A percentile compares a stretch with the other conserved stretches of the same genome.
Evolutionary conservation across 2,329 filamentous ascomycete species (phyloP).

Genomic region (Penicillium vulpinum): DNA sequence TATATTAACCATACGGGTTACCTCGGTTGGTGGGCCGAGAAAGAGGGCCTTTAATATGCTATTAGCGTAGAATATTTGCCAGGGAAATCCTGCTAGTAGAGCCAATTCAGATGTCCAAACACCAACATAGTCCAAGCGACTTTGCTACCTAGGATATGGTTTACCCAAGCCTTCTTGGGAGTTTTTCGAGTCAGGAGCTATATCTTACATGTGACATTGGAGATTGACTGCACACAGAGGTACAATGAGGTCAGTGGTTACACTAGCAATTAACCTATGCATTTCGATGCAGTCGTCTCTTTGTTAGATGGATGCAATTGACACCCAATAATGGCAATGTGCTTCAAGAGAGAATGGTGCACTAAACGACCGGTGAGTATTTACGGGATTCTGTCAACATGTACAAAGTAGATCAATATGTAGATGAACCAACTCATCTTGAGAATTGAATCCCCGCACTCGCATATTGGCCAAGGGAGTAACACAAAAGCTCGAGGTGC

Average conservation of each 20-base stretch:
- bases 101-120: background rate
- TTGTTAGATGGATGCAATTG: background rate
- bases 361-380: slow-evolving; percentile 15
- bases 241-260: background rate
- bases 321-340: background rate
- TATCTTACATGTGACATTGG: slow-evolving; percentile 3
- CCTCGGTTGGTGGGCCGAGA: background rate
- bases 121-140: background rate
- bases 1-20: background rate
- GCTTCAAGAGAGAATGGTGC: slow-evolving; percentile 10
- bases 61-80: background rate
- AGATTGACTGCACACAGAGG: background rate
- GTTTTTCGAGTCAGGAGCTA: background rate
- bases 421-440: slow-evolving; percentile 16
- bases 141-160: background rate
- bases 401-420: background rate
- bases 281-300: background rate
- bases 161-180: background rate
- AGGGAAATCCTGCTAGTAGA: background rate
- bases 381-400: background rate
- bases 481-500: slow-evolving; percentile 3
- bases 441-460: slow-evolving; percentile 6
- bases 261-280: slow-evolving; percentile 2
- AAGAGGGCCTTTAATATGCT: background rate
- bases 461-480: background rate